These are phyloP conservation scores for Calonectria naviculata DNA, from an alignment of 2,329 filamentous ascomycete genomes.

Conservation along the genomic window DNA sequence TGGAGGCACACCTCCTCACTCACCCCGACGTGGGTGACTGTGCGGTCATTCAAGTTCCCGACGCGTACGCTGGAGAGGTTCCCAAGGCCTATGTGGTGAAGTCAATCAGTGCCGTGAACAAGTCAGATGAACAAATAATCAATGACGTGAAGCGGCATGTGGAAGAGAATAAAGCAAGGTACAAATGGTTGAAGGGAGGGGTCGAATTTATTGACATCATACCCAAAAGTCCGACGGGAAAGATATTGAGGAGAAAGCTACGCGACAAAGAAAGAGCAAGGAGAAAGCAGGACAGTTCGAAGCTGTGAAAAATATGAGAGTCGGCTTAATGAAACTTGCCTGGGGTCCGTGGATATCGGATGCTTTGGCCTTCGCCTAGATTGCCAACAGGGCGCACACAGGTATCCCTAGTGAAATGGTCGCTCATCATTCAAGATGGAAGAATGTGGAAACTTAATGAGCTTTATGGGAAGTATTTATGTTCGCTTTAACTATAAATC, in stretches of 20 bases:
- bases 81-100: background rate
- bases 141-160: background rate
- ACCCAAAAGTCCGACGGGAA: background rate
- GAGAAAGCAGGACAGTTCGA: background rate
- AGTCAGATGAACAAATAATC: background rate
- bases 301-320: background rate
- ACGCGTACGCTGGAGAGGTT: background rate
- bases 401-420: no score
- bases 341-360: no score
- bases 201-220: background rate
- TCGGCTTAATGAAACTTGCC: no score
- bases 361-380: no score
- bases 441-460: no score
- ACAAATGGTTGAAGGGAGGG: background rate
- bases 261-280: background rate
- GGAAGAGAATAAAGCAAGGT: background rate
- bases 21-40: constrained; percentile 76
- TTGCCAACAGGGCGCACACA: no score
- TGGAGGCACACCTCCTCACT: constrained; percentile 79
- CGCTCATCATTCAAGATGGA: no score
- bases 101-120: background rate
- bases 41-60: background rate
- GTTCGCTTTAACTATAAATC: no score
- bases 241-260: background rate
- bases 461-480: background rate